Evolutionary conservation across 2,329 filamentous ascomycete species (phyloP).

Genomic region (Paramyrothecium roridum): DNA sequence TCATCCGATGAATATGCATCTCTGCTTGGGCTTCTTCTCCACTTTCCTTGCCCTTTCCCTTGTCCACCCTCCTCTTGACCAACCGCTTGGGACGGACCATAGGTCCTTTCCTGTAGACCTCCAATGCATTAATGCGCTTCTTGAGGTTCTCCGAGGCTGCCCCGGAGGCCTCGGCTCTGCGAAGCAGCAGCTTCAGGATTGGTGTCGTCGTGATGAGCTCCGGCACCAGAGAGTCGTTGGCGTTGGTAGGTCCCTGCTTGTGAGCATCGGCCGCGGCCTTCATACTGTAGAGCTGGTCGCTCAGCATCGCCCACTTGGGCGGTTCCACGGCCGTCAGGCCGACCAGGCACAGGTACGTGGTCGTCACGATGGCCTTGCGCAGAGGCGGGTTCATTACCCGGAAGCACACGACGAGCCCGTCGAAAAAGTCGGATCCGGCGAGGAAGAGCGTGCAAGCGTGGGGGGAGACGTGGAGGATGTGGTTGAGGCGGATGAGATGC

Average conservation of each 20-base stretch:
- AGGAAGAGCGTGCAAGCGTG: conserved; percentile 62
- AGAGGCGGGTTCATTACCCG: conserved; percentile 60
- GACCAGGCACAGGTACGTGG: conserved; percentile 70
- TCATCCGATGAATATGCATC: conserved; percentile 78
- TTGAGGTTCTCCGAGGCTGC: conserved; percentile 53
- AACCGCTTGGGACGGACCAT: conserved; percentile 48
- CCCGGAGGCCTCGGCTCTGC: conserved; percentile 46
- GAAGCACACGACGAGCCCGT: conserved; percentile 68
- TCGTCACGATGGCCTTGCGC: conserved; percentile 66
- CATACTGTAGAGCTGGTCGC: conserved; percentile 80
- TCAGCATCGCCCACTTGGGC: conserved; percentile 70
- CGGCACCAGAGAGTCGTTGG: conserved; percentile 71
- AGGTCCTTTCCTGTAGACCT: conserved; percentile 55
- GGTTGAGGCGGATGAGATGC: conserved; percentile 56
- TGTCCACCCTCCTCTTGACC: conserved; percentile 55
- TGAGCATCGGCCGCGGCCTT: conserved; percentile 68
- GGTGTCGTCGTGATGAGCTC: conserved; percentile 81
- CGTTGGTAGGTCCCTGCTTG: conserved; percentile 50
- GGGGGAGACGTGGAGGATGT: conserved; percentile 60
- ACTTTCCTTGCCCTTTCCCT: conserved; percentile 56
- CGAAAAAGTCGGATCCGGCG: conserved; percentile 83
- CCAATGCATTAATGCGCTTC: conserved; percentile 59
- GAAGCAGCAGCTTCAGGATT: conserved; percentile 61
- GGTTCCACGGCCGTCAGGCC: conserved; percentile 65
- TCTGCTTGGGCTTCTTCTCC: conserved; percentile 36